Evolutionary conservation across 352 stramenopile species (phyloP), one percentile per base, ranked within the genome.

Genomic region (Phytophthora pini): DNA sequence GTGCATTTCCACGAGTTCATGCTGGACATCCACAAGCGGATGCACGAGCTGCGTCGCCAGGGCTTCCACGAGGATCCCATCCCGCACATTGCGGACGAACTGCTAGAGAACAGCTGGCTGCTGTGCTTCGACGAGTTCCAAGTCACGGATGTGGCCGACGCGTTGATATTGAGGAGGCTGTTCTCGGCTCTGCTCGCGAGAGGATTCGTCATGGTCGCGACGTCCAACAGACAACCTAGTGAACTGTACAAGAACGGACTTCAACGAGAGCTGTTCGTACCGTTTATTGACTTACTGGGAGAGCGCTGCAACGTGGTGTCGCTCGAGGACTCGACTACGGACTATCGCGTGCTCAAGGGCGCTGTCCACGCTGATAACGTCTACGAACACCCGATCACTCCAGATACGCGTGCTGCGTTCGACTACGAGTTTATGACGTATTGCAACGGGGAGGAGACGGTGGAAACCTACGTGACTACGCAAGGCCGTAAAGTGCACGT

Each of bases 1-100:
- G 90, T 98, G 45, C 97, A 99, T 66, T 99, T 99, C 79, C 97
- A 99, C 82, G 89, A 95, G 55, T 99, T 99, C 70, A 98, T 99
- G 87, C 82, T 98, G 29, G 89, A 98, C 43, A 91, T 99, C 31
- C 97, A 99, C 76, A 78, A 90, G 69, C 80, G 90, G 41, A 98
- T 99, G 73, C 96, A 99, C 80, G 52, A 84, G 56, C 66, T 98
- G 56, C 97, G 98, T 53, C 84, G 97, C 65, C 54, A 93, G 64
- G 84, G 95, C 9, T 79, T 91, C 49, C 84, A 64, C 44, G 77
- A 90, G 39, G 87, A 95, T 56, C 82, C 85, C 15, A 94, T 95
- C 48, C 84, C 85, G 57, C 79, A 90, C 53, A 88, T 99, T 50
- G 87, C 90, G 9, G 65, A 89, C 49, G 82, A 98, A 52, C 60